These are phyloP conservation scores for Verticillium dahliae DNA, from an alignment of 2,329 filamentous ascomycete genomes.

Conservation along the genomic window DNA sequence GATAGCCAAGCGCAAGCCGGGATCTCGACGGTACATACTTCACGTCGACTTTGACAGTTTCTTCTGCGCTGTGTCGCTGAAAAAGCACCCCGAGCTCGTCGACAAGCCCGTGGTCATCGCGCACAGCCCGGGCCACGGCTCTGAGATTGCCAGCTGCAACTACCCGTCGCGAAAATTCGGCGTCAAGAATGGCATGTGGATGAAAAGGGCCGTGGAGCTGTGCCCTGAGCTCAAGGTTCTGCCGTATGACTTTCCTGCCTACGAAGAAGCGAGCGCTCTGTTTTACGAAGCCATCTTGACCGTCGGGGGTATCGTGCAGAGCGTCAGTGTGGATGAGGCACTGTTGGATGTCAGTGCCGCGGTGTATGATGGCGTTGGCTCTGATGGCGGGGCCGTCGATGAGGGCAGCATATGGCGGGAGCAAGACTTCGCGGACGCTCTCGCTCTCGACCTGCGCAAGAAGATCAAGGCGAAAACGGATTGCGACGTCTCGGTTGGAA, in stretches of 20 bases:
- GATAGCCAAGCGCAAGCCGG: conserved; percentile 45
- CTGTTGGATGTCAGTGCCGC: conserved; percentile 74
- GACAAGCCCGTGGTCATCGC: conserved; percentile 85
- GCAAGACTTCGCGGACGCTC: conserved; percentile 68
- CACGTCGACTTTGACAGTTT: conserved; percentile 99
- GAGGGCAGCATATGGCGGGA: conserved; percentile 71
- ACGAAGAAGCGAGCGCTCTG: conserved; percentile 80
- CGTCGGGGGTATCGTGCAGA: conserved; percentile 80
- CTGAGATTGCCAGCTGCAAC: conserved; percentile 96
- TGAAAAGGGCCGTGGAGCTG: conserved; percentile 78
- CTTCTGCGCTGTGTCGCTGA: conserved; percentile 86
- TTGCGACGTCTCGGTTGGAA: conserved; percentile 87
- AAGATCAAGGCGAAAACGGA: conserved; percentile 68
- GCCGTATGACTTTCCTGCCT: conserved; percentile 93
- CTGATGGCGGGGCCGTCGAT: conserved; percentile 55
- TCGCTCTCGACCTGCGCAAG: conserved; percentile 61
- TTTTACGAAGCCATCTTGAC: conserved; percentile 84
- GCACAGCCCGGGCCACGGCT: conserved; percentile 76
- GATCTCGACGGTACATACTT: conserved; percentile 73
- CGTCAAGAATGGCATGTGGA: conserved; percentile 99
- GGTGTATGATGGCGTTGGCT: conserved; percentile 59
- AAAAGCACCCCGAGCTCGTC: conserved; percentile 65
- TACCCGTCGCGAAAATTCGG: conserved; percentile 83
- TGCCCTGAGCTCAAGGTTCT: conserved; percentile 83
- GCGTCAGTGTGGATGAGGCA: conserved; percentile 94